Percentiles rank a stretch among this genome's conserved stretches.
These are phyloP conservation scores for Thraustochytrium sp. DNA, from an alignment of 352 stramenopile species.

Conservation along the genomic window DNA sequence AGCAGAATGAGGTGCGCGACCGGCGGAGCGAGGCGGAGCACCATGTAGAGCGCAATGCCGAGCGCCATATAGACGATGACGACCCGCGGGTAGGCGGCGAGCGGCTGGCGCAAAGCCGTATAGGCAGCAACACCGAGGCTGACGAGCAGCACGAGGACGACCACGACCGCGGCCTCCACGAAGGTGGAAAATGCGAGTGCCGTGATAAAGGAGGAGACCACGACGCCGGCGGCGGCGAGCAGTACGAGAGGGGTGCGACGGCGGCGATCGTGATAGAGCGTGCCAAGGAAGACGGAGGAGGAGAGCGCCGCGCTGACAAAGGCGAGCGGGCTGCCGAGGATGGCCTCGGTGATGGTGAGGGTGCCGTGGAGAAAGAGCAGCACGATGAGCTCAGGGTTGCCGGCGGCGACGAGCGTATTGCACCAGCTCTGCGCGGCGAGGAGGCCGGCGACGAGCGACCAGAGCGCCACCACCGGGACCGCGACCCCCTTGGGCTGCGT, in stretches of 20 bases:
- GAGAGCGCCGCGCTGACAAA: neutral
- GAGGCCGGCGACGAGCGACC: constrained; percentile 22
- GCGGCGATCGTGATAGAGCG: neutral
- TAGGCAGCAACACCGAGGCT: neutral
- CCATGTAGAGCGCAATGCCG: neutral
- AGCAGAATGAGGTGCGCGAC: neutral
- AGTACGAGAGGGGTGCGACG: neutral
- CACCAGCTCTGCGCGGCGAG: constrained; percentile 10
- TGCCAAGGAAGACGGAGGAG: neutral
- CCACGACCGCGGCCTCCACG: neutral
- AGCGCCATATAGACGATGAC: neutral
- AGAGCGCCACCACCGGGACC: neutral
- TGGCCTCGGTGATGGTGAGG: neutral
- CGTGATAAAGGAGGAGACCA: neutral
- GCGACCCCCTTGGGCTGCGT: neutral
- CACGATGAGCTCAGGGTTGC: neutral
- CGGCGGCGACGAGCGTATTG: neutral
- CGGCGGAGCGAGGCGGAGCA: neutral
- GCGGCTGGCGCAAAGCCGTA: neutral
- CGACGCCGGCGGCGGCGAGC: neutral
- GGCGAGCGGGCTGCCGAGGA: neutral
- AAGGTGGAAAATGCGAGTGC: neutral
- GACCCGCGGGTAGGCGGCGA: neutral
- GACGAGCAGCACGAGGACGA: neutral
- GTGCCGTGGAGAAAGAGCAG: neutral